Evolutionary conservation across 345 rosid genomes (phyloP).

Genomic region (Salix arbutifolia): DNA sequence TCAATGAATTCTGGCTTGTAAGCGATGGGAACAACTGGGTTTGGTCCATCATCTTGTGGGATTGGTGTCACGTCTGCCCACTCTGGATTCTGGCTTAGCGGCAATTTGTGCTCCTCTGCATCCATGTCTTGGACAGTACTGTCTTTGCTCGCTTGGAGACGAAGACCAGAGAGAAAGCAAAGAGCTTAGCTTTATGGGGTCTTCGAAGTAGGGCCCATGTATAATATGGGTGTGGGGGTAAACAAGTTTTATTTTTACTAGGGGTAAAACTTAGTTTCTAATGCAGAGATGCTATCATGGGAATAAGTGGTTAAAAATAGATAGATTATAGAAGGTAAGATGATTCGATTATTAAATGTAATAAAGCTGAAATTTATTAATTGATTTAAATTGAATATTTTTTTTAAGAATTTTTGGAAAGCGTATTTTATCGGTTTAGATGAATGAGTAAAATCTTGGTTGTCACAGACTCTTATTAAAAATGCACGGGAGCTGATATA

Average conservation of each 20-base stretch:
- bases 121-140: neutral
- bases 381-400: too few species aligned
- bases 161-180: neutral
- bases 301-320: neutral
- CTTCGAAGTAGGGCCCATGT: neutral
- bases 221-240: too few species aligned
- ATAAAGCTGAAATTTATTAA: neutral
- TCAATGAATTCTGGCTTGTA: conserved; percentile 74
- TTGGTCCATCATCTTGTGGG: conserved; percentile 79
- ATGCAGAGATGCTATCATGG: neutral
- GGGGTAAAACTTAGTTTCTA: neutral
- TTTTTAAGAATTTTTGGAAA: too few species aligned
- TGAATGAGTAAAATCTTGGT: too few species aligned
- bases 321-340: neutral
- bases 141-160: neutral
- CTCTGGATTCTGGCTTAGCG: conserved; percentile 54
- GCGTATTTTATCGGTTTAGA: too few species aligned
- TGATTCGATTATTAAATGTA: neutral
- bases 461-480: too few species aligned
- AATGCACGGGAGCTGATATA: too few species aligned
- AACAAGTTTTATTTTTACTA: too few species aligned
- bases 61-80: conserved; percentile 75
- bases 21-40: conserved; percentile 75
- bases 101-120: conserved; percentile 17
- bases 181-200: neutral